phyloP scores from a whole-genome alignment of 805 yeast genomes.

The Metschnikowia lunata region DNA sequence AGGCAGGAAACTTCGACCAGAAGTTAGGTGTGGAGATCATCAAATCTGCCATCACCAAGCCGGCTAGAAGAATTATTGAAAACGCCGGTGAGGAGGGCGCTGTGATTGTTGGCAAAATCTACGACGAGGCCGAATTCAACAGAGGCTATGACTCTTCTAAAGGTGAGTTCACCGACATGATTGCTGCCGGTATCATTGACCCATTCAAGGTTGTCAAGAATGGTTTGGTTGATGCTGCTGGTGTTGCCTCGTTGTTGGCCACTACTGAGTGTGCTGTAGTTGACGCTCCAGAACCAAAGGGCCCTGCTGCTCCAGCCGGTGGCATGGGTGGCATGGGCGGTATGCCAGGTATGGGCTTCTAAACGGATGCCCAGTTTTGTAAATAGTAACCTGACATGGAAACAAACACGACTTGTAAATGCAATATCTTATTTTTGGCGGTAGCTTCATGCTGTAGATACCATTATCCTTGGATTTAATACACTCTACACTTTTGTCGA shows the following conservation, averaged over 20 bases:
- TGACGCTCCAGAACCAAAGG: slow-evolving; percentile 83
- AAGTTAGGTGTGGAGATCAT: slow-evolving; percentile 93
- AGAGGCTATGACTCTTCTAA: slow-evolving; percentile 88
- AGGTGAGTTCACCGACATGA: slow-evolving; percentile 93
- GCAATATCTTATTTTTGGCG: too few species aligned
- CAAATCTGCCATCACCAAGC: slow-evolving; percentile 87
- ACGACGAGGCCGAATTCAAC: slow-evolving; percentile 68
- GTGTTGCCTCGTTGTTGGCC: slow-evolving; percentile 95
- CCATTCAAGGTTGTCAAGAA: slow-evolving; percentile 97
- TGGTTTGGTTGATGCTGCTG: slow-evolving; percentile 93
- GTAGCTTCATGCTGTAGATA: too few species aligned
- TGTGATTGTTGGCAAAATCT: slow-evolving; percentile 88
- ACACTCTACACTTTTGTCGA: too few species aligned
- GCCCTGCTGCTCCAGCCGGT: slow-evolving; percentile 46
- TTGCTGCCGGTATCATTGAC: slow-evolving; percentile 94
- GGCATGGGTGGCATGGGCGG: slow-evolving; percentile 39
- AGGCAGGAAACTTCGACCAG: slow-evolving; percentile 81
- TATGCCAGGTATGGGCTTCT: slow-evolving; percentile 31
- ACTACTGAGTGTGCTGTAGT: slow-evolving; percentile 98
- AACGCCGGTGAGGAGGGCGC: slow-evolving; percentile 98
- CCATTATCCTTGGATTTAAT: too few species aligned
- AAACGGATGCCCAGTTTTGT: slow-evolving; percentile 8
- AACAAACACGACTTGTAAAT: too few species aligned
- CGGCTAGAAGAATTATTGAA: slow-evolving; percentile 92
- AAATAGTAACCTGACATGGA: slow-evolving; percentile 3